Conservation (phyloP, 495 filamentous ascomycete genomes). For the Hypoxylon perforatum region DNA sequence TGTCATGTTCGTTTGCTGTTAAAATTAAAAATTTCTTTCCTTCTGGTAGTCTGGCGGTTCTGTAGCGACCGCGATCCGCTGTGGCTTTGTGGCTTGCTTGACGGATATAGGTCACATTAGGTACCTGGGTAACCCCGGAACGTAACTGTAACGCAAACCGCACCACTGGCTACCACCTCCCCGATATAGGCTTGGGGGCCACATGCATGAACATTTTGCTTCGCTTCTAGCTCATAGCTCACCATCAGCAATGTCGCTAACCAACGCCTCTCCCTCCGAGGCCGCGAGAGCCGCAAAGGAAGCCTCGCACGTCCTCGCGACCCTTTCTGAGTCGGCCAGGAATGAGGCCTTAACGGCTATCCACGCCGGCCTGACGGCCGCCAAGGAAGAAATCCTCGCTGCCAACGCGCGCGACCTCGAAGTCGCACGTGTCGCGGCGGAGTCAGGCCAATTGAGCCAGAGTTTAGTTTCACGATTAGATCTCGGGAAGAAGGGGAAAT, state of each 20-base stretch:
- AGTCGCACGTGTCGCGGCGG: constrained; percentile 75
- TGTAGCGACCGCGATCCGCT: no score
- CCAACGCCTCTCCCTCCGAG: constrained; percentile 73
- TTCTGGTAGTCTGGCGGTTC: no score
- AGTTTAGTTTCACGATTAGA: constrained; percentile 94
- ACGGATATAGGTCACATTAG: no score
- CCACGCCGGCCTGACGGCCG: constrained; percentile 72
- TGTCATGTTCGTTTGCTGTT: no score
- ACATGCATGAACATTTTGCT: background rate
- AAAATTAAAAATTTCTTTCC: no score
- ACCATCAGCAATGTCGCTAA: constrained; percentile 71
- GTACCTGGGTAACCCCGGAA: no score
- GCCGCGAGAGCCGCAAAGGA: constrained; percentile 75
- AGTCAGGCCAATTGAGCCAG: constrained; percentile 77
- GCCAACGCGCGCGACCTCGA: constrained; percentile 88
- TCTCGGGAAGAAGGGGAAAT: constrained; percentile 86
- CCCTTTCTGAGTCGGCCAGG: constrained; percentile 70
- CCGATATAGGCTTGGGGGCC: constrained; percentile 16
- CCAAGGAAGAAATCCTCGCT: constrained; percentile 78
- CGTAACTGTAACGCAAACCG: no score
- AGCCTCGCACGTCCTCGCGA: constrained; percentile 76
- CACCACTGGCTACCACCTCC: no score
- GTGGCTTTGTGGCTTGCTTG: constrained; percentile 2
- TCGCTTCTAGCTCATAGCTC: background rate
- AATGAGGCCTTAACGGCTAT: constrained; percentile 88